Evolutionary conservation across 495 filamentous ascomycete genomes (phyloP).

Genomic region (Hypoxylon rickii): DNA sequence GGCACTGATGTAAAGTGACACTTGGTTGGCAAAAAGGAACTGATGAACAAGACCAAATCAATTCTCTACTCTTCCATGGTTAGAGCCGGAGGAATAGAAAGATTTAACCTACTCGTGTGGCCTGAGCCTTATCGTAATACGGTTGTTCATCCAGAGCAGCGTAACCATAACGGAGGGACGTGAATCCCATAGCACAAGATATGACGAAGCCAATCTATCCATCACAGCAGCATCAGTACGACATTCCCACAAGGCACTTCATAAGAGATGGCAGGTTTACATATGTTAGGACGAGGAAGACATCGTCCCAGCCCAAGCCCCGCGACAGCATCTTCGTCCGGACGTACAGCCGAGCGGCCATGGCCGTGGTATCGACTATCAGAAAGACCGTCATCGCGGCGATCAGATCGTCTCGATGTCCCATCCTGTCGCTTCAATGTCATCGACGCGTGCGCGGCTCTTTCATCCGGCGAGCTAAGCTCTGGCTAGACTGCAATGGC

Average conservation of each 20-base stretch:
- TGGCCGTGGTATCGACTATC: slow-evolving; percentile 22
- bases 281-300: slow-evolving; percentile 34
- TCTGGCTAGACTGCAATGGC: slow-evolving; percentile 1
- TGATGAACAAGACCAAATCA: not conserved
- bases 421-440: slow-evolving; percentile 20
- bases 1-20: slow-evolving; percentile 36
- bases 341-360: slow-evolving; percentile 34
- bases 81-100: not conserved
- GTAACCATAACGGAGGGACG: slow-evolving; percentile 35
- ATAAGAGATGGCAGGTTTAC: slow-evolving; percentile 7
- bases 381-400: slow-evolving; percentile 33
- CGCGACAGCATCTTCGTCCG: slow-evolving; percentile 27
- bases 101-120: slow-evolving; percentile 18
- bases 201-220: slow-evolving; percentile 33
- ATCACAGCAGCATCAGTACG: slow-evolving; percentile 3
- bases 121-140: slow-evolving; percentile 24
- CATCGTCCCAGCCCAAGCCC: slow-evolving; percentile 36
- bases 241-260: not conserved
- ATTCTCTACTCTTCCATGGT: slow-evolving; percentile 5
- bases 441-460: slow-evolving; percentile 5
- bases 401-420: slow-evolving; percentile 26
- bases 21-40: slow-evolving; percentile 37
- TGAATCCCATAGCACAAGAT: slow-evolving; percentile 34
- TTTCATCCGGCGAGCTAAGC: slow-evolving; percentile 6
- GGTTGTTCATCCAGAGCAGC: slow-evolving; percentile 33